A percentile compares a stretch with the other conserved stretches of the same genome.
Conservation (phyloP, 768 basidiomycete genomes). For the Suillus clintonianus region DNA sequence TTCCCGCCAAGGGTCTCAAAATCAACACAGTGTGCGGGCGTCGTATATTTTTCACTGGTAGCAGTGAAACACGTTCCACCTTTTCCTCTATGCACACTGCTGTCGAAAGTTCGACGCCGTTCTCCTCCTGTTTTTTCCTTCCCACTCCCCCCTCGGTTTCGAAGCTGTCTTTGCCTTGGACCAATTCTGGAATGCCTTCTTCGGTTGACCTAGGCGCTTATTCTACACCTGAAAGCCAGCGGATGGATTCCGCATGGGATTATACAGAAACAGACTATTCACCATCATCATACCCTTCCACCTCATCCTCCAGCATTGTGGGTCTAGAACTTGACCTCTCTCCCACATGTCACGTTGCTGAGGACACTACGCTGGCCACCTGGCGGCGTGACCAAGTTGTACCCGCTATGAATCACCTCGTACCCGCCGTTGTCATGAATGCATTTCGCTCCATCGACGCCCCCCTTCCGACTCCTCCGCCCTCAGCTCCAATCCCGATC, state of each 20-base stretch:
- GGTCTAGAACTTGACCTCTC: constrained; percentile 32
- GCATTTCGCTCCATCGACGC: constrained; percentile 13
- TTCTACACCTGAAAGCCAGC: constrained; percentile 47
- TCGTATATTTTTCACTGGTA: constrained; percentile 38
- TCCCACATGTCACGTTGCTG: constrained; percentile 30
- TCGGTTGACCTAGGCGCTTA: constrained; percentile 40
- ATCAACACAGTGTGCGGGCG: constrained; percentile 56
- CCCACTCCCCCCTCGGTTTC: constrained; percentile 45
- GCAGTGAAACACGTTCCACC: constrained; percentile 45
- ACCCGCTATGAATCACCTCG: constrained; percentile 26
- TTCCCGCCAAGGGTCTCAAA: constrained; percentile 48
- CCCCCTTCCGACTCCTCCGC: constrained; percentile 18
- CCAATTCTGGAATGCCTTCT: constrained; percentile 34
- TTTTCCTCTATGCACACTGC: constrained; percentile 77
- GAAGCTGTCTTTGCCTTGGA: constrained; percentile 36
- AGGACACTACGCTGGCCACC: constrained; percentile 32
- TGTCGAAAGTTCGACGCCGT: constrained; percentile 60
- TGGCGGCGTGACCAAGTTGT: constrained; percentile 32
- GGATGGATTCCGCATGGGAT: constrained; percentile 56
- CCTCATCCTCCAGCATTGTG: constrained; percentile 36
- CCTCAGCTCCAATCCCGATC: constrained; percentile 32
- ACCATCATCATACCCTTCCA: constrained; percentile 48
- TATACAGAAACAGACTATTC: constrained; percentile 47
- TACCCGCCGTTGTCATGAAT: constrained; percentile 28
- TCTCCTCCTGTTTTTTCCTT: constrained; percentile 58